These are phyloP conservation scores for Podospora appendiculata DNA, from an alignment of 495 filamentous ascomycete genomes.

Conservation along the genomic window DNA sequence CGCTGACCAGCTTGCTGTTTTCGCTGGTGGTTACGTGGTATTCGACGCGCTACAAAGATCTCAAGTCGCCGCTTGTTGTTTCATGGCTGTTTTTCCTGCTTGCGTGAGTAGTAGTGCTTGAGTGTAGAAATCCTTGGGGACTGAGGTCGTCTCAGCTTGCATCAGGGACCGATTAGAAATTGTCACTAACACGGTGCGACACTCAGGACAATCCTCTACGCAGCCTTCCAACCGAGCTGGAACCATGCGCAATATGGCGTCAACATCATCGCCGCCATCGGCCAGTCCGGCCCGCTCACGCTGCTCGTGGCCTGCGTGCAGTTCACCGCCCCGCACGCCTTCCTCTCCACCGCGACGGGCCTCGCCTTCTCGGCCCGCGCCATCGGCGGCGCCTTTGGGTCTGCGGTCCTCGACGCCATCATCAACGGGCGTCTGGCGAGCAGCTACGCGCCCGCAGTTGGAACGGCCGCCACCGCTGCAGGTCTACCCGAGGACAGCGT, in stretches of 20 bases:
- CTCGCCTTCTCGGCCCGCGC: conserved; percentile 47
- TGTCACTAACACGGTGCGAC: not conserved
- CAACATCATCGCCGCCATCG: conserved; percentile 42
- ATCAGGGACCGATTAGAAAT: too few species aligned
- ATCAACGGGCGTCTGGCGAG: conserved; percentile 39
- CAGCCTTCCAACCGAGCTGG: conserved; percentile 37
- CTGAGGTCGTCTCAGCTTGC: too few species aligned
- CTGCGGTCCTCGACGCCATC: conserved; percentile 46
- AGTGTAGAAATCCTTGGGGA: not conserved
- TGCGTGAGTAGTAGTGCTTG: conserved; percentile 25
- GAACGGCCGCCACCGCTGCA: conserved; percentile 27
- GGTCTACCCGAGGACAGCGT: conserved; percentile 34
- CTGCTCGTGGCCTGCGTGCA: conserved; percentile 45
- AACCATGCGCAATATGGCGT: conserved; percentile 39
- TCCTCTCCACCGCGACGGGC: conserved; percentile 46
- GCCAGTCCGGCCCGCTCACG: conserved; percentile 41
- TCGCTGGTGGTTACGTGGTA: conserved; percentile 40
- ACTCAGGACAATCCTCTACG: conserved; percentile 36
- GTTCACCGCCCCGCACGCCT: conserved; percentile 47
- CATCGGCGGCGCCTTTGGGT: conserved; percentile 48
- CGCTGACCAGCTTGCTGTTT: conserved; percentile 23
- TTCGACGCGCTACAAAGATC: conserved; percentile 42
- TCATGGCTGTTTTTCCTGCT: conserved; percentile 42
- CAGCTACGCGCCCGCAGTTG: conserved; percentile 30
- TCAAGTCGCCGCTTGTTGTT: conserved; percentile 39